A percentile compares a stretch with the other conserved stretches of the same genome.
Evolutionary conservation across 495 filamentous ascomycete species (phyloP).

Genomic region (Mycothermus thermophilus): DNA sequence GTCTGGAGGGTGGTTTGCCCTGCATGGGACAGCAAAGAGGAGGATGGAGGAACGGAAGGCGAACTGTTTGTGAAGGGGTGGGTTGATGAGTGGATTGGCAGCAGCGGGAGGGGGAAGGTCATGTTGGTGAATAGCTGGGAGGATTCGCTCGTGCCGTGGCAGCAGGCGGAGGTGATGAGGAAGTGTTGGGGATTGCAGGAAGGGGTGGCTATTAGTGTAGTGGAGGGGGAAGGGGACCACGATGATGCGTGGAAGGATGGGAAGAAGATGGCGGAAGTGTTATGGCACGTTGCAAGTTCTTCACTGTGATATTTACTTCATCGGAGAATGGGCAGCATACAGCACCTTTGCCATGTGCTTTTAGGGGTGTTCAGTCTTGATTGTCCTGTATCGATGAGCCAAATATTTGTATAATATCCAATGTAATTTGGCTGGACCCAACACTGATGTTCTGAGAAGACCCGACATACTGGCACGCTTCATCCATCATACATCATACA

Average conservation of each 20-base stretch:
- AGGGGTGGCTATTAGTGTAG: constrained; percentile 4
- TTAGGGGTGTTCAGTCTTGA: too few relatives aligned
- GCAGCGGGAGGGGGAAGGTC: constrained; percentile 14
- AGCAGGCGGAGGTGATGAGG: constrained; percentile 18
- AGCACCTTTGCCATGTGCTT: too few relatives aligned
- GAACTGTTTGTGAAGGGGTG: constrained; percentile 10
- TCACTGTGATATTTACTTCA: too few relatives aligned
- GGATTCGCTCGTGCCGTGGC: constrained; percentile 21
- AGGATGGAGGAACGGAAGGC: too few relatives aligned
- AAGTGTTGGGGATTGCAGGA: background rate
- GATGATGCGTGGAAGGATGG: constrained; percentile 17
- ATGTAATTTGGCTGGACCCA: too few relatives aligned
- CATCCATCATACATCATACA: too few relatives aligned
- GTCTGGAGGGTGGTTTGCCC: constrained; percentile 44
- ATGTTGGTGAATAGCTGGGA: constrained; percentile 22
- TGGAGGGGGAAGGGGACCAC: constrained; percentile 13
- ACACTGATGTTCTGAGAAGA: too few relatives aligned
- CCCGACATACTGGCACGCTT: too few relatives aligned
- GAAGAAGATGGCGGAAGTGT: constrained; percentile 10
- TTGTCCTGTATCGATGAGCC: too few relatives aligned
- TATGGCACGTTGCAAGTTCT: constrained; percentile 5
- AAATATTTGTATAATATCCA: too few relatives aligned
- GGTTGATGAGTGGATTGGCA: constrained; percentile 1
- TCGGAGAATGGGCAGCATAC: too few relatives aligned
- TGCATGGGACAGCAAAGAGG: too few relatives aligned